These are phyloP conservation scores for Epichloe gansuensis DNA, from an alignment of 2,329 filamentous ascomycete genomes.

Conservation along the genomic window DNA sequence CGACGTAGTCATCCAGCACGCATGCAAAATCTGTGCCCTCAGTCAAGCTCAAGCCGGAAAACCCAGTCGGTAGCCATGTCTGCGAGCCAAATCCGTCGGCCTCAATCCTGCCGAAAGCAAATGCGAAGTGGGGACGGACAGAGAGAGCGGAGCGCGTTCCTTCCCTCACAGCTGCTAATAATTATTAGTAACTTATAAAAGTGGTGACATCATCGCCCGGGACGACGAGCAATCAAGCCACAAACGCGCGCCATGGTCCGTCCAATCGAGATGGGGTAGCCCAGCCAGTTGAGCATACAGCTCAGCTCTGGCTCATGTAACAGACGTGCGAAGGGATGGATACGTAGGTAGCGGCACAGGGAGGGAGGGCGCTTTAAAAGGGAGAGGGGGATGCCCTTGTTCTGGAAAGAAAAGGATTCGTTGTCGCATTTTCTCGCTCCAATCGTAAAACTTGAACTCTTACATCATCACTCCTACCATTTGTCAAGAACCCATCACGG, in stretches of 20 bases:
- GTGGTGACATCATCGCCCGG: conserved; percentile 23
- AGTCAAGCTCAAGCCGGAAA: background rate
- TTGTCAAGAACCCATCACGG: background rate
- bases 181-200: background rate
- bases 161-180: background rate
- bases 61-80: accelerated
- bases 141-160: background rate
- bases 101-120: background rate
- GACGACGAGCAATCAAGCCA: conserved; percentile 8
- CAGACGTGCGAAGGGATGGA: background rate
- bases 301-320: background rate
- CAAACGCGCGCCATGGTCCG: conserved; percentile 6
- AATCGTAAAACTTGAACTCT: background rate
- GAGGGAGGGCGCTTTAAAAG: conserved; percentile 3
- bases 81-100: background rate
- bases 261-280: conserved; percentile 12
- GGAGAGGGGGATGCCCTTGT: background rate
- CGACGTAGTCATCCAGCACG: no score
- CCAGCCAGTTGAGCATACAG: background rate
- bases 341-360: background rate
- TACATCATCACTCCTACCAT: background rate
- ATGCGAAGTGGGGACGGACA: background rate
- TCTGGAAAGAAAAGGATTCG: background rate
- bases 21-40: no score
- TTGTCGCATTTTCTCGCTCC: background rate